Percentiles rank a stretch among this genome's conserved stretches.
These are phyloP conservation scores for Xylaria sp. DNA, from an alignment of 495 filamentous ascomycete species.

Conservation along the genomic window DNA sequence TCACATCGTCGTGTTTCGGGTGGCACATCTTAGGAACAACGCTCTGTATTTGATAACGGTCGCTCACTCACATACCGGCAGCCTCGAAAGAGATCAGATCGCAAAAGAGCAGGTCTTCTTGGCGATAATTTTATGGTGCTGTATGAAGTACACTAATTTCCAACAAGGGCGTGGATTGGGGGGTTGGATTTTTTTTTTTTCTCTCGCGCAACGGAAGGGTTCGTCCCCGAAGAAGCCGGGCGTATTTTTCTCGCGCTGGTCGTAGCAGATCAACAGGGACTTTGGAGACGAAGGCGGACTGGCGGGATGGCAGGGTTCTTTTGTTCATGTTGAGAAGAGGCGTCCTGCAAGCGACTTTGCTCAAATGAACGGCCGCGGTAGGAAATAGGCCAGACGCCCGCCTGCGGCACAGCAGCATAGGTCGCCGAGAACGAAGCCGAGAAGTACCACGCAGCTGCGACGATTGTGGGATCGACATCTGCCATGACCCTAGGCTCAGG, in stretches of 20 bases:
- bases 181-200: too few relatives aligned
- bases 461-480: slow-evolving; percentile 10
- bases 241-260: not conserved
- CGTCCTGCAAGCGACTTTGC: slow-evolving; percentile 16
- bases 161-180: not conserved
- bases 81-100: not conserved
- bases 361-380: not conserved
- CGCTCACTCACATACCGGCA: not conserved
- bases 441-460: slow-evolving; percentile 23
- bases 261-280: slow-evolving; percentile 18
- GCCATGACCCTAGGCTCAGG: slow-evolving; percentile 1
- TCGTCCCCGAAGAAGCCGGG: slow-evolving; percentile 12
- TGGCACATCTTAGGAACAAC: not conserved
- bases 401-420: slow-evolving; percentile 27
- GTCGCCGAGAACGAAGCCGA: slow-evolving; percentile 12
- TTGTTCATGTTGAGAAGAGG: slow-evolving; percentile 16
- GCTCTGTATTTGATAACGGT: not conserved
- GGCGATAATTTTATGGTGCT: not conserved
- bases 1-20: slow-evolving; percentile 1
- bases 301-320: slow-evolving; percentile 22
- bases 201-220: not conserved
- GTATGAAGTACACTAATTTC: not conserved
- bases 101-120: slow-evolving; percentile 2
- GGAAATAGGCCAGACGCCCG: slow-evolving; percentile 22
- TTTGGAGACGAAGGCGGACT: slow-evolving; percentile 3